A percentile compares a stretch with the other conserved stretches of the same genome.
Conservation (phyloP, 2,329 filamentous ascomycete genomes). For the Venturiaceae sp. region DNA sequence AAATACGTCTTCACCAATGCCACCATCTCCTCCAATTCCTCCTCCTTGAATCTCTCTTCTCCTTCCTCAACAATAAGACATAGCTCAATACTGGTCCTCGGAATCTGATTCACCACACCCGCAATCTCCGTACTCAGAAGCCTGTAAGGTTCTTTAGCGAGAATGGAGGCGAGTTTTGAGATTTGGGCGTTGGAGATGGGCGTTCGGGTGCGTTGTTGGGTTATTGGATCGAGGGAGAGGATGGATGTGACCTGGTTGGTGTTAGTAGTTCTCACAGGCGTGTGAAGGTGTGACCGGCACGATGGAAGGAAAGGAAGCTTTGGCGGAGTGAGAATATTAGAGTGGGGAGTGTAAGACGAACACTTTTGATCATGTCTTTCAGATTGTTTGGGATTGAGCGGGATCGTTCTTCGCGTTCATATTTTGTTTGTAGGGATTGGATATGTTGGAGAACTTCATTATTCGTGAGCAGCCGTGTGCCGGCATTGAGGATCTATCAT, state of each 20-base stretch:
- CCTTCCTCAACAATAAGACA: conserved; percentile 59
- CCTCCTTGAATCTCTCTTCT: conserved; percentile 47
- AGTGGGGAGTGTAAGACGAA: not conserved
- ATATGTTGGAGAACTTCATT: conserved; percentile 33
- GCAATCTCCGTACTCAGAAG: conserved; percentile 8
- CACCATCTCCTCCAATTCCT: conserved; percentile 41
- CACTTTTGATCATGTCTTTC: not conserved
- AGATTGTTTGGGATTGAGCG: not conserved
- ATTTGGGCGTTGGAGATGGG: not conserved
- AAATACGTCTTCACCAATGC: not conserved
- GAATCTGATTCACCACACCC: conserved; percentile 12
- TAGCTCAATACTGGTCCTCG: conserved; percentile 33
- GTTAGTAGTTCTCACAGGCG: not conserved
- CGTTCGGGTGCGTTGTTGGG: not conserved
- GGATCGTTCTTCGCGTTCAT: not conserved
- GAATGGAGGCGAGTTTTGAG: not conserved
- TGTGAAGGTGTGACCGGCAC: not conserved
- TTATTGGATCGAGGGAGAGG: not conserved
- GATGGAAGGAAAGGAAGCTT: not conserved
- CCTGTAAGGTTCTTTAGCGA: not conserved
- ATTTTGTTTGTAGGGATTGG: conserved; percentile 13
- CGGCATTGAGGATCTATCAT: conserved; percentile 31
- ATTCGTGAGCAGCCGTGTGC: conserved; percentile 33
- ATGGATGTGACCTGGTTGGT: not conserved
- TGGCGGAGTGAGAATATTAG: not conserved